Percentiles rank a stretch among this genome's conserved stretches.
These are phyloP conservation scores for Microdochium bolleyi DNA, from an alignment of 2,329 filamentous ascomycete species.

Conservation along the genomic window DNA sequence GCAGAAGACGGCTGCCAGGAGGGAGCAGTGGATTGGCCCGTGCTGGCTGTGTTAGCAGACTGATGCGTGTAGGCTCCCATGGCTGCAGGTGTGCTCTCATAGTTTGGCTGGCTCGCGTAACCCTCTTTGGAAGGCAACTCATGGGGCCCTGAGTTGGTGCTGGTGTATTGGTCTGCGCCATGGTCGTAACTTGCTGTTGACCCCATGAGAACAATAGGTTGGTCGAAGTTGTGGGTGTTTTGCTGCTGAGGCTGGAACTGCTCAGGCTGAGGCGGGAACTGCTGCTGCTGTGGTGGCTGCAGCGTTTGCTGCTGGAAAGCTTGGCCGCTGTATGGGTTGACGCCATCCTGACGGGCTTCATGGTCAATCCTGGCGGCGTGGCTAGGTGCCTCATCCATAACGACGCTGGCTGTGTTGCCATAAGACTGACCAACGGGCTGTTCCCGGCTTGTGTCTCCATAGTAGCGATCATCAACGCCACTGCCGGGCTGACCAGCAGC, in stretches of 20 bases:
- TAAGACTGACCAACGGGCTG: slow-evolving; percentile 27
- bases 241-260: no score
- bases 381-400: slow-evolving; percentile 40
- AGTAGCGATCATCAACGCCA: slow-evolving; percentile 25
- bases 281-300: slow-evolving; percentile 3
- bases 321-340: slow-evolving; percentile 49
- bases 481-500: slow-evolving; percentile 46
- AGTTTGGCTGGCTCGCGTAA: slow-evolving; percentile 6
- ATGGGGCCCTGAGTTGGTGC: not conserved
- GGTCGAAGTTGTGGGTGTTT: slow-evolving; percentile 7
- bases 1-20: not conserved
- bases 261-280: no score
- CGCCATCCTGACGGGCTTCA: slow-evolving; percentile 43
- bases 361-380: slow-evolving; percentile 41
- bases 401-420: slow-evolving; percentile 34
- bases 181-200: slow-evolving; percentile 8
- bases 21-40: slow-evolving; percentile 2
- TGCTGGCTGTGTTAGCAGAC: slow-evolving; percentile 6
- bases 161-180: slow-evolving; percentile 9
- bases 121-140: slow-evolving; percentile 2
- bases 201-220: slow-evolving; percentile 11
- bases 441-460: slow-evolving; percentile 10
- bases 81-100: slow-evolving; percentile 5
- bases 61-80: slow-evolving; percentile 6
- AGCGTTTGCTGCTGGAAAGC: slow-evolving; percentile 13